Percentiles rank a stretch among this genome's conserved stretches.
Conservation (phyloP, 2,329 filamentous ascomycete genomes). For the Fusarium sp. region DNA sequence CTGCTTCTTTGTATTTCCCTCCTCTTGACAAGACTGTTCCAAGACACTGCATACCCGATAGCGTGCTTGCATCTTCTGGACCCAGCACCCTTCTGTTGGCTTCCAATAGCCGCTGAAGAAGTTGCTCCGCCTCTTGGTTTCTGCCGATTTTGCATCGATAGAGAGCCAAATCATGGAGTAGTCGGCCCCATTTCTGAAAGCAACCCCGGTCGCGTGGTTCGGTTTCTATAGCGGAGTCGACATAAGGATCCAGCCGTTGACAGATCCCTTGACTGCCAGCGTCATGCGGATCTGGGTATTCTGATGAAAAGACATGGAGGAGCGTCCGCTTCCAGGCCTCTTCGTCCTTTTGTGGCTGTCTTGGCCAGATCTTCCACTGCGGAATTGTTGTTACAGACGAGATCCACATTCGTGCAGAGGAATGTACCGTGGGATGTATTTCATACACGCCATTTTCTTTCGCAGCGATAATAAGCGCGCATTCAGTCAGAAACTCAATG, state of each 20-base stretch:
- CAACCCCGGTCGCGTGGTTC: not conserved
- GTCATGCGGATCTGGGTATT: not conserved
- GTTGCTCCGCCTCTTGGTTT: not conserved
- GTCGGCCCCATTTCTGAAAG: not conserved
- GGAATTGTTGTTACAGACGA: not conserved
- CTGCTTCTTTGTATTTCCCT: not conserved
- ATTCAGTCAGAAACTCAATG: not conserved
- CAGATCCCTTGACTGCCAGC: not conserved
- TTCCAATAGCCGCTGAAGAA: not conserved
- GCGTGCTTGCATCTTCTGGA: not conserved
- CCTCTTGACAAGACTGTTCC: not conserved
- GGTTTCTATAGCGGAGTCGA: not conserved
- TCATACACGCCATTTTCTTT: not conserved
- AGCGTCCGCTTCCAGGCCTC: not conserved
- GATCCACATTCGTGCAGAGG: not conserved
- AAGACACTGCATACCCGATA: not conserved
- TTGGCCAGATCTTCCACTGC: not conserved
- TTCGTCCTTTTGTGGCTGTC: not conserved
- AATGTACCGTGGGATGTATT: not conserved
- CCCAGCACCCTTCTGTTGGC: not conserved
- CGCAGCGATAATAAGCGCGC: not conserved
- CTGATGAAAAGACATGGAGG: not conserved
- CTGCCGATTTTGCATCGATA: not conserved
- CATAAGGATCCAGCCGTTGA: not conserved
- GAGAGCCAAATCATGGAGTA: not conserved